Evolutionary conservation across 805 yeast species (phyloP).

Genomic region (Ogataea degrootiae): DNA sequence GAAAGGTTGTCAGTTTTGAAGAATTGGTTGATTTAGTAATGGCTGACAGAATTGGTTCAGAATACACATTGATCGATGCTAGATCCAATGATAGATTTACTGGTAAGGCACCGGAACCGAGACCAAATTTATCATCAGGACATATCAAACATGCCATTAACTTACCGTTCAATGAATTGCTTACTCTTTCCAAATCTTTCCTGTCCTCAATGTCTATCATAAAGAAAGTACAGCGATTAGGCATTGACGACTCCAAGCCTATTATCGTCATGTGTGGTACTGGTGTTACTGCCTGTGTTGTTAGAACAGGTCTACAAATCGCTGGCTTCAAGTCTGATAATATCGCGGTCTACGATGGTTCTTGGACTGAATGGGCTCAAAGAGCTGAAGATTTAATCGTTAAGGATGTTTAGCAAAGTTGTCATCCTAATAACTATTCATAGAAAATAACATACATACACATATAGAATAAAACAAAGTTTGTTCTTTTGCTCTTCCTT

Average conservation of each 20-base stretch:
- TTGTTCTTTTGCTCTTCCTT: neutral
- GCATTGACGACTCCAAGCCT: conserved; percentile 46
- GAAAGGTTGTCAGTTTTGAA: conserved; percentile 62
- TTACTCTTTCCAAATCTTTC: conserved; percentile 46
- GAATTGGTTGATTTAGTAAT: conserved; percentile 58
- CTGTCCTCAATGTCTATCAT: conserved; percentile 42
- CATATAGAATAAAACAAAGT: neutral
- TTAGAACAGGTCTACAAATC: conserved; percentile 68
- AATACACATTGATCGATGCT: conserved; percentile 71
- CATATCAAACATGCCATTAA: conserved; percentile 81
- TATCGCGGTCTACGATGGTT: conserved; percentile 73
- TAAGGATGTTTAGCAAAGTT: conserved; percentile 27
- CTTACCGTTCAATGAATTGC: conserved; percentile 65
- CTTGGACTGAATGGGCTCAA: conserved; percentile 87
- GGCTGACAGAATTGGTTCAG: conserved; percentile 36
- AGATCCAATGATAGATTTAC: conserved; percentile 70
- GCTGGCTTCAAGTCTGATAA: conserved; percentile 41
- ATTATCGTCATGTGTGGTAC: conserved; percentile 91
- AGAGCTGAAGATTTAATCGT: conserved; percentile 60
- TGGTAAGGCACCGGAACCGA: conserved; percentile 82
- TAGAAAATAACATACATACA: neutral
- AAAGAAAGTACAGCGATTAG: conserved; percentile 40
- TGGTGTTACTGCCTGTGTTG: conserved; percentile 90
- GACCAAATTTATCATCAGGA: conserved; percentile 84
- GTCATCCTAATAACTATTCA: neutral